These are phyloP conservation scores for Rutstroemia sydowiana DNA, from an alignment of 2,329 filamentous ascomycete species.

Conservation along the genomic window DNA sequence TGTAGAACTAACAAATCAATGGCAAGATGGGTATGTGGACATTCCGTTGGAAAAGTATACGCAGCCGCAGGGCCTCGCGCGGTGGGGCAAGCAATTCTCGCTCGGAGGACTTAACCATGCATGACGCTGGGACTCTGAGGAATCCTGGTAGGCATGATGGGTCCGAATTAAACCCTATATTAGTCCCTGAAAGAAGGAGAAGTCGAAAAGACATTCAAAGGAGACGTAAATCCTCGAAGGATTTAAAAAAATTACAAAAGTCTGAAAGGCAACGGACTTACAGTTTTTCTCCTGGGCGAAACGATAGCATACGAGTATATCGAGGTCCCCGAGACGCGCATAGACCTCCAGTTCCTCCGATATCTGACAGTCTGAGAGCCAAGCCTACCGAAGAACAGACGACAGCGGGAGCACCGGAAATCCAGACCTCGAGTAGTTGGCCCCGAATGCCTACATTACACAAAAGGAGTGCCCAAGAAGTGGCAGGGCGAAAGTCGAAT, in stretches of 20 bases:
- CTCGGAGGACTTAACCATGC: constrained; percentile 43
- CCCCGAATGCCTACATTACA: constrained; percentile 47
- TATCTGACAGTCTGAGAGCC: constrained; percentile 22
- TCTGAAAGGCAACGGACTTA: constrained; percentile 45
- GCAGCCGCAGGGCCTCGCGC: constrained; percentile 50
- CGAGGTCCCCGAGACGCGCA: constrained; percentile 30
- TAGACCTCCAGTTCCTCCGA: constrained; percentile 25
- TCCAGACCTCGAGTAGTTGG: constrained; percentile 29
- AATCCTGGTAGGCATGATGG: constrained; percentile 28
- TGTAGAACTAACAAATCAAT: constrained; percentile 17
- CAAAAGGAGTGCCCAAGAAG: constrained; percentile 53
- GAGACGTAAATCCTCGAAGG: constrained; percentile 26
- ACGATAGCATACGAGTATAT: constrained; percentile 44
- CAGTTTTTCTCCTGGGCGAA: constrained; percentile 55
- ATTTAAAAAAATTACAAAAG: constrained; percentile 35
- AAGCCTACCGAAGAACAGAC: constrained; percentile 15
- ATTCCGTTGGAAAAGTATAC: constrained; percentile 68
- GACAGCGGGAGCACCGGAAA: constrained; percentile 18
- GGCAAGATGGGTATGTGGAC: constrained; percentile 71
- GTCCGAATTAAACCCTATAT: constrained; percentile 24
- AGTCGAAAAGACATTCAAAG: constrained; percentile 27
- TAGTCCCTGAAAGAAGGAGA: constrained; percentile 29
- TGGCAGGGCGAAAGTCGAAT: constrained; percentile 63
- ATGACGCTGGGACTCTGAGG: constrained; percentile 25
- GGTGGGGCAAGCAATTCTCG: constrained; percentile 47